Base-by-base conservation (phyloP, 768 basidiomycete genomes). In the Suillus lakei region DNA sequence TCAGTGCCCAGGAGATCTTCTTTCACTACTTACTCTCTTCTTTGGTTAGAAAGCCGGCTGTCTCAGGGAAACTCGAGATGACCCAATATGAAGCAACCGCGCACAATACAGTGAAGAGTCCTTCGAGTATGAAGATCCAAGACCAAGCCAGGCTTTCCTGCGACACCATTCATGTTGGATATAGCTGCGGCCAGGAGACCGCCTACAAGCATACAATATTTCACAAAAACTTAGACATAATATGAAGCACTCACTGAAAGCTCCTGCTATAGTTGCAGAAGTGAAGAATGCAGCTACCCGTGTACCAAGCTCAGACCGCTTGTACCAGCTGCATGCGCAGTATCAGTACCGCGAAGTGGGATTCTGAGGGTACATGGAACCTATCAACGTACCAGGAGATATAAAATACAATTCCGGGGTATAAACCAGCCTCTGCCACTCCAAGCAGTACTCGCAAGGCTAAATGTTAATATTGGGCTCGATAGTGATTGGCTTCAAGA, bases 221-320 rank as follows among this genome's bases (percentile, higher is more conserved):
- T 64, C 64, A 28, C 18, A 48, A 32, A 34, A 13, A 34, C 12
- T 51, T 9, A 18, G 4, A 23, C 59, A 10, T 28, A 10, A 39
- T 32, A 16, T 30, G n/a, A 23, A n/a, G 56, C 43, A 72, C 82
- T 60, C 61, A 88, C 90, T 88, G 75, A 91, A 91, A 16, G 89
- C 90, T 28, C 92, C 93, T 5, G 92, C 87, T 34, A 91, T 82
- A 0, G 92, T 93, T 2, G 92, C 91, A 34, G 91, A 90, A 3
- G 89, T 88, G 77, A 93, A 93, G 79, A 95, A 95, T 18, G 89
- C 65, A 0, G 92, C 90, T 28, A 91, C 79, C 39, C 91, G 87
- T 38, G 85, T 81, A 18, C 90, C 91, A 69, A 91, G 83, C 70
- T 95, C 93, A 13, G 86, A 83, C 32, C 91, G 87, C 71, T 87